A percentile compares a stretch with the other conserved stretches of the same genome.
phyloP scores from a whole-genome alignment of 2,329 filamentous ascomycete species.

The Diplodia mutila region DNA sequence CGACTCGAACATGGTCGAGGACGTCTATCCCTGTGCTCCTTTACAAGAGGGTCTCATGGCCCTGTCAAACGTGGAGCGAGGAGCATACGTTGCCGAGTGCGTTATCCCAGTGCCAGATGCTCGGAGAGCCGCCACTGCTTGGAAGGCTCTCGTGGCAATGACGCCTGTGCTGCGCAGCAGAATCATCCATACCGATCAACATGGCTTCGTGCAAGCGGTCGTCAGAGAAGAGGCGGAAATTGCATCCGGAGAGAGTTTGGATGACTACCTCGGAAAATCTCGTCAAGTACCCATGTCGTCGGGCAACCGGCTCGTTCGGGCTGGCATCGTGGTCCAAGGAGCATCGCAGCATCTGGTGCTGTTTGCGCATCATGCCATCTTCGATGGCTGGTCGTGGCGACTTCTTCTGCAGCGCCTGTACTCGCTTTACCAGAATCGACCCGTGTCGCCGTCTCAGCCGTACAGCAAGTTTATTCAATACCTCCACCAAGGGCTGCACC shows the following conservation, averaged over 20 bases:
- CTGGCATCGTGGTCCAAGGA: slow-evolving; percentile 33
- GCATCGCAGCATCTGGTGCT: slow-evolving; percentile 37
- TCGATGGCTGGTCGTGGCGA: slow-evolving; percentile 42
- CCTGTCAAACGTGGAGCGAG: slow-evolving; percentile 55
- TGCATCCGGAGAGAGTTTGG: not conserved
- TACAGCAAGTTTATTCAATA: slow-evolving; percentile 43
- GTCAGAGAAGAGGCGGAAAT: slow-evolving; percentile 32
- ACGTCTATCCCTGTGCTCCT: slow-evolving; percentile 60
- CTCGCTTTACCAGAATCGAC: slow-evolving; percentile 31
- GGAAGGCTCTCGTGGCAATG: slow-evolving; percentile 49
- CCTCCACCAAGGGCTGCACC: slow-evolving; percentile 32
- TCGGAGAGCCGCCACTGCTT: slow-evolving; percentile 48
- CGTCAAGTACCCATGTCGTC: slow-evolving; percentile 36
- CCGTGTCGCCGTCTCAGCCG: slow-evolving; percentile 12
- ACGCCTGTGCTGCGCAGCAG: slow-evolving; percentile 55
- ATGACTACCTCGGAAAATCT: slow-evolving; percentile 34
- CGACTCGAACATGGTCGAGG: slow-evolving; percentile 42
- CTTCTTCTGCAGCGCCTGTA: slow-evolving; percentile 39
- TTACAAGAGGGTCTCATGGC: slow-evolving; percentile 61
- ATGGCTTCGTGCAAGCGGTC: slow-evolving; percentile 41
- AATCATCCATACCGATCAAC: slow-evolving; percentile 37
- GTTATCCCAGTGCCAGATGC: slow-evolving; percentile 29
- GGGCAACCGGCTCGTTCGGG: slow-evolving; percentile 35
- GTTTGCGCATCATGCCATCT: slow-evolving; percentile 43
- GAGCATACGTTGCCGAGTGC: slow-evolving; percentile 54